These are phyloP conservation scores for Colletotrichum brevisporum DNA, from an alignment of 2,329 filamentous ascomycete species.

Conservation along the genomic window DNA sequence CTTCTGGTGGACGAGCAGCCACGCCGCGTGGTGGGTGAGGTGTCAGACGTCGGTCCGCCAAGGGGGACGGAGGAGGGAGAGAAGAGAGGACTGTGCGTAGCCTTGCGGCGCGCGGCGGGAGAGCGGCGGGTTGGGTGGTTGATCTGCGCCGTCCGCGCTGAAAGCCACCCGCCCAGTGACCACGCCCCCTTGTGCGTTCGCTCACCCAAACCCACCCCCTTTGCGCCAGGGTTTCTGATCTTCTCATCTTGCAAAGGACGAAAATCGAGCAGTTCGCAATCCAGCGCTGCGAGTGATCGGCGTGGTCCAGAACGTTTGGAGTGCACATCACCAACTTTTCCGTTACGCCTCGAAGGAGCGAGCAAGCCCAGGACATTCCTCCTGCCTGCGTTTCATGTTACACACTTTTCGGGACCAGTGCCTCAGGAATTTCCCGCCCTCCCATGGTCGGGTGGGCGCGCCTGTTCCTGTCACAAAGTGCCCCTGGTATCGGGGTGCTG, in stretches of 20 bases:
- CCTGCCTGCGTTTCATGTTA: constrained; percentile 29
- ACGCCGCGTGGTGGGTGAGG: constrained; percentile 26
- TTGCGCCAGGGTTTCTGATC: background rate
- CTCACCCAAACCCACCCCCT: background rate
- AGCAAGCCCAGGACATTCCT: background rate
- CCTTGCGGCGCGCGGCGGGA: background rate
- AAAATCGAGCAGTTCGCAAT: constrained; percentile 20
- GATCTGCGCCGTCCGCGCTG: background rate
- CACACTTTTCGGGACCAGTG: constrained; percentile 20
- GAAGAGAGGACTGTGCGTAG: background rate
- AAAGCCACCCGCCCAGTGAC: background rate
- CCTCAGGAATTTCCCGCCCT: constrained; percentile 4
- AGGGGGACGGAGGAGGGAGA: background rate
- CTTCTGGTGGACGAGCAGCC: constrained; percentile 1
- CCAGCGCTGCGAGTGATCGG: constrained; percentile 5
- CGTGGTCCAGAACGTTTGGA: constrained; percentile 18
- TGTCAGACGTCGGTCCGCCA: constrained; percentile 5
- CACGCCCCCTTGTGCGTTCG: background rate
- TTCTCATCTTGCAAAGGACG: constrained; percentile 7
- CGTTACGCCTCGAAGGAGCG: background rate
- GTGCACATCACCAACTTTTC: background rate
- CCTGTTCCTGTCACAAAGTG: constrained; percentile 26
- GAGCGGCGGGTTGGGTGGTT: background rate
- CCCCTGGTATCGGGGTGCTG: constrained; percentile 8
- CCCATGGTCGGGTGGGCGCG: background rate